Percentiles rank a stretch among this genome's conserved stretches.
phyloP scores from a whole-genome alignment of 2,329 filamentous ascomycete genomes.

The Talaromyces sp. region DNA sequence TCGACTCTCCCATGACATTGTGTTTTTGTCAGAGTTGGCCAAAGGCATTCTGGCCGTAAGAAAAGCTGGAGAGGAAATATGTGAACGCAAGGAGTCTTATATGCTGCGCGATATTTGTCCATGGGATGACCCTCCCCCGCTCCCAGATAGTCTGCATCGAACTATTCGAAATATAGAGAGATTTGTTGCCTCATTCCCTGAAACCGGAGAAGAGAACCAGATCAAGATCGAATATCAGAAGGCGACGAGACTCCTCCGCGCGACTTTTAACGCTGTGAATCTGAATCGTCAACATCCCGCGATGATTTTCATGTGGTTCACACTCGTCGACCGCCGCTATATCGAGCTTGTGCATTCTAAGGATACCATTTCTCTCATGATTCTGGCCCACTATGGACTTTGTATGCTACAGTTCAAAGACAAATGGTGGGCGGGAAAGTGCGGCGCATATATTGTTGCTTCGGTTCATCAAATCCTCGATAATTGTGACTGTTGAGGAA shows the following conservation, averaged over 20 bases:
- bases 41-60: slow-evolving; percentile 11
- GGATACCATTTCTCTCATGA: slow-evolving; percentile 12
- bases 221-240: slow-evolving; percentile 10
- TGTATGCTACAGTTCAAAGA: slow-evolving; percentile 8
- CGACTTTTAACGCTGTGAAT: slow-evolving; percentile 3
- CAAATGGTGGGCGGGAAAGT: slow-evolving; percentile 12
- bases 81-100: slow-evolving; percentile 2
- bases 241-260: slow-evolving; percentile 2
- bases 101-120: slow-evolving; percentile 11
- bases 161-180: slow-evolving; percentile 10
- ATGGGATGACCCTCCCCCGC: not conserved
- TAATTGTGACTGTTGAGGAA: not conserved
- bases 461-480: slow-evolving; percentile 4
- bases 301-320: slow-evolving; percentile 16
- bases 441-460: slow-evolving; percentile 5
- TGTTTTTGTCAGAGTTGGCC: slow-evolving; percentile 2
- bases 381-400: slow-evolving; percentile 15
- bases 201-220: not conserved
- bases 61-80: not conserved
- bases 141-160: slow-evolving; percentile 7
- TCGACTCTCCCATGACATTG: slow-evolving; percentile 5
- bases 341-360: slow-evolving; percentile 3
- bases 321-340: not conserved
- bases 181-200: not conserved
- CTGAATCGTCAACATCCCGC: slow-evolving; percentile 12